phyloP scores from a whole-genome alignment of 805 yeast genomes.

The Blastobotrys chiropterorum region DNA sequence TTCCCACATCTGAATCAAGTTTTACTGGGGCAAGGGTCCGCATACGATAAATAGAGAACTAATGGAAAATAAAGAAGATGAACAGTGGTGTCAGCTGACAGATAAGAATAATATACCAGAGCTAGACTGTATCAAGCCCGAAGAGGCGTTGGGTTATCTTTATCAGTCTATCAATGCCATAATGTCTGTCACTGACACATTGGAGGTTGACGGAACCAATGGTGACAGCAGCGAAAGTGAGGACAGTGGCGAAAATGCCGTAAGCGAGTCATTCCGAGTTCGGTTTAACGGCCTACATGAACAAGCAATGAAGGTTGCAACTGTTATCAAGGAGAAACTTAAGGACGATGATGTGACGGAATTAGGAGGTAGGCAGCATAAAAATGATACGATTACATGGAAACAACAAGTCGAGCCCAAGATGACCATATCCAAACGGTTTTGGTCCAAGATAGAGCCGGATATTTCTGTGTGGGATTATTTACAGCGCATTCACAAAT shows the following conservation, averaged over 20 bases:
- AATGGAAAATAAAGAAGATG: too few relatives aligned
- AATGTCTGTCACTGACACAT: slow-evolving; percentile 18
- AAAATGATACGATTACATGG: not conserved
- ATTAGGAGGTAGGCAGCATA: not conserved
- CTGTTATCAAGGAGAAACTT: slow-evolving; percentile 7
- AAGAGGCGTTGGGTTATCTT: slow-evolving; percentile 22
- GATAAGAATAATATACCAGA: not conserved
- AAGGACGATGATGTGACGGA: too few relatives aligned
- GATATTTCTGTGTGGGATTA: slow-evolving; percentile 29
- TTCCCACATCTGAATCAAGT: too few relatives aligned
- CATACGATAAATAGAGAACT: too few relatives aligned
- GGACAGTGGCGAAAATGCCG: too few relatives aligned
- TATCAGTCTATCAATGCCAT: slow-evolving; percentile 18
- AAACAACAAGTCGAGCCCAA: slow-evolving; percentile 9
- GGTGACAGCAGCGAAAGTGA: too few relatives aligned
- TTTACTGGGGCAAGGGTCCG: too few relatives aligned
- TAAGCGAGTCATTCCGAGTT: too few relatives aligned
- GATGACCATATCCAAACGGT: slow-evolving; percentile 24
- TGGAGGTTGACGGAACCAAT: too few relatives aligned
- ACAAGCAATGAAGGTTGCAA: slow-evolving; percentile 20
- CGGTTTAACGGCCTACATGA: slow-evolving; percentile 13
- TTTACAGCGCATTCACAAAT: slow-evolving; percentile 33
- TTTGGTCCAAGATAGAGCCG: slow-evolving; percentile 29
- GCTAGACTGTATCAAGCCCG: slow-evolving; percentile 12
- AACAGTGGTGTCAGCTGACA: too few relatives aligned